phyloP scores from a whole-genome alignment of 1,284 basidiomycete species.

The Microbotryum lychnidis-dioicae region DNA sequence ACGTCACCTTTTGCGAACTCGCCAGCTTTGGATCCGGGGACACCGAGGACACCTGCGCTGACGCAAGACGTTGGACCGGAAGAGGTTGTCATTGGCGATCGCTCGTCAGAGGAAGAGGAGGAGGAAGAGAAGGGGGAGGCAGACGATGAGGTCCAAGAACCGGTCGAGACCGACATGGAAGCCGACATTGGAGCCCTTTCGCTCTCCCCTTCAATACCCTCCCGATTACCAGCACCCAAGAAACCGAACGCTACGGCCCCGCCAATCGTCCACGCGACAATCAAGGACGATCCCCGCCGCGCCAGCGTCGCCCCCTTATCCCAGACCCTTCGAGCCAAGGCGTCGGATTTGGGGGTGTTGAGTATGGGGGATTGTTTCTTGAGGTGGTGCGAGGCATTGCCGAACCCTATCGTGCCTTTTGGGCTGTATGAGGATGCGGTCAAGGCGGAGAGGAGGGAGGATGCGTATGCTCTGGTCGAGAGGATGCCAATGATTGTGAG shows the following conservation, averaged over 20 bases:
- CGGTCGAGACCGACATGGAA: too few relatives aligned
- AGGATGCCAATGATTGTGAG: slow-evolving; percentile 15
- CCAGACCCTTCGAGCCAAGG: too few relatives aligned
- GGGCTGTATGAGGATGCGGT: slow-evolving; percentile 13
- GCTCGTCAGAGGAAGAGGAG: too few relatives aligned
- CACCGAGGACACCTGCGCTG: too few relatives aligned
- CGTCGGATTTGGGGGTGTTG: slow-evolving; percentile 4
- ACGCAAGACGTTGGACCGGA: too few relatives aligned
- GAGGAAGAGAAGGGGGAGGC: too few relatives aligned
- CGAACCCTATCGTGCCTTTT: slow-evolving; percentile 16
- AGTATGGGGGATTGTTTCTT: slow-evolving; percentile 11
- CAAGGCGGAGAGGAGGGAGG: slow-evolving; percentile 11
- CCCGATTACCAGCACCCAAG: not conserved
- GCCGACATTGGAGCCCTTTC: slow-evolving; percentile 21
- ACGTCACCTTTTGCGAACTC: too few relatives aligned
- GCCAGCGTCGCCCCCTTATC: too few relatives aligned
- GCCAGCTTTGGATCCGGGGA: too few relatives aligned
- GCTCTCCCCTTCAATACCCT: slow-evolving; percentile 1
- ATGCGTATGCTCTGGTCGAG: slow-evolving; percentile 16
- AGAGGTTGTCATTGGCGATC: too few relatives aligned
- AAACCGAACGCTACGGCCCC: not conserved
- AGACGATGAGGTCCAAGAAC: too few relatives aligned
- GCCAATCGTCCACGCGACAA: not conserved
- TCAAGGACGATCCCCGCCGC: not conserved
- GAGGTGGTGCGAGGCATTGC: slow-evolving; percentile 7